phyloP scores from a whole-genome alignment of 176 grass and related monocot genomes.

The Ensete glaucum region DNA sequence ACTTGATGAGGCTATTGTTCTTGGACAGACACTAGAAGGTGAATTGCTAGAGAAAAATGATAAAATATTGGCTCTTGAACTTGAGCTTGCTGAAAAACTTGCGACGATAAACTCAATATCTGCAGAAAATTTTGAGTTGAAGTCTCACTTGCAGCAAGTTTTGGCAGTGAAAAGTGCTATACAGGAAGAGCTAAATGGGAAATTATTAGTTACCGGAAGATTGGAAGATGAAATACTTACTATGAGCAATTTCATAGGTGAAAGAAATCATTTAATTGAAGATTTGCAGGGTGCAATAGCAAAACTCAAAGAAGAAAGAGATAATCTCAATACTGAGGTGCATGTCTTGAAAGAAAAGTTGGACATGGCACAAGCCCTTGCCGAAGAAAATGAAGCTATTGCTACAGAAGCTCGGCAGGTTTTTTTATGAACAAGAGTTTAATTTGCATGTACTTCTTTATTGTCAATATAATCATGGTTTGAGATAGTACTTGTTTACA shows the following conservation, averaged over 20 bases:
- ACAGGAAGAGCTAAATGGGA: slow-evolving; percentile 50
- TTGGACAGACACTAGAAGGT: slow-evolving; percentile 35
- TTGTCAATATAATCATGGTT: not conserved
- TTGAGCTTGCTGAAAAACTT: slow-evolving; percentile 46
- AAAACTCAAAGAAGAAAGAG: slow-evolving; percentile 43
- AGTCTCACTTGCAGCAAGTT: slow-evolving; percentile 41
- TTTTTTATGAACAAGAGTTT: slow-evolving; percentile 16
- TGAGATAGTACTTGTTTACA: slow-evolving; percentile 25
- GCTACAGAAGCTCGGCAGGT: slow-evolving; percentile 83
- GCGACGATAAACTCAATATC: slow-evolving; percentile 29
- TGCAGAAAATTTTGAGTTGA: slow-evolving; percentile 54
- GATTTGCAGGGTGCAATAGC: slow-evolving; percentile 25
- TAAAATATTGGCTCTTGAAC: slow-evolving; percentile 40
- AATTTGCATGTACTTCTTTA: slow-evolving; percentile 13
- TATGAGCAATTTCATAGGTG: slow-evolving; percentile 13
- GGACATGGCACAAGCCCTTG: slow-evolving; percentile 63
- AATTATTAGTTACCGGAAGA: slow-evolving; percentile 19
- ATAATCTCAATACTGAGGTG: slow-evolving; percentile 35
- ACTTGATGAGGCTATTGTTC: slow-evolving; percentile 38
- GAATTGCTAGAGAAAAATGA: slow-evolving; percentile 36
- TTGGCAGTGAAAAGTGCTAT: slow-evolving; percentile 26
- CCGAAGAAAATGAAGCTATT: slow-evolving; percentile 86
- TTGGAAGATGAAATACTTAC: slow-evolving; percentile 23
- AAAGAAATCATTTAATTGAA: slow-evolving; percentile 26
- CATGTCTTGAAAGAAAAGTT: slow-evolving; percentile 59